Base-by-base conservation (phyloP, 1,284 basidiomycete species). In the Sporisorium sorghi region DNA sequence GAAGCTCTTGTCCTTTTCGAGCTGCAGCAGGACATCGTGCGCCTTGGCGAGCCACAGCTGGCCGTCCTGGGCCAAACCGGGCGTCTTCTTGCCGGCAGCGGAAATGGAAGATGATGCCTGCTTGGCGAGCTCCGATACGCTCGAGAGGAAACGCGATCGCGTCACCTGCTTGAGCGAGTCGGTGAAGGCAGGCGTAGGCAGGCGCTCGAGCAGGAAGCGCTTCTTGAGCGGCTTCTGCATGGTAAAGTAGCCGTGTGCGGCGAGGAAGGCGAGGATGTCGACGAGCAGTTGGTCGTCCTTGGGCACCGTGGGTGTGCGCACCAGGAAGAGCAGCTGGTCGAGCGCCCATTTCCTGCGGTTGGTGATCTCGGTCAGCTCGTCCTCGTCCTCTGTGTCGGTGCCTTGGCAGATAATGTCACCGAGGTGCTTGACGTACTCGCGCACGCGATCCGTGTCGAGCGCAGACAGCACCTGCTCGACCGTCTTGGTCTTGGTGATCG, bases 401-500 rank as follows among this genome's bases (percentile, higher is more conserved):
- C 46, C 62, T 24, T 61, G 44, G 54, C 68, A 69, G 39, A 68
- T 69, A 10, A 72, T 58, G 46, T 73, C 69, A 17, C 58, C 37
- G 17, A 97, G 86, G 84, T 92, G 91, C 40, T 87, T 85, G 51
- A 95, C 89, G 85, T 95, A 97, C 46, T 87, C 88, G 72, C 89
- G 88, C 64, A 97, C 92, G 10, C 93, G 93, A 1, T 89, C 87
- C 1, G 86, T 86, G 78, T 91, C 90, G 88, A 95, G 90, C 28
- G 89, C 90, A 3, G 90, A 88, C 57, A 98, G 87, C 62, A 97
- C 91, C 5, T 89, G 89, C 85, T 97, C 94, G 43, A 98, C 89
- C 0, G 93, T 97, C 87, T 95, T 97, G 26, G 94, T 96, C 85
- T 91, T 92, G 6, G 95, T 97, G 65, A 97, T 86, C 80, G 89